Evolutionary conservation across 2,329 filamentous ascomycete species (phyloP), one percentile per base, ranked within the genome.

Genomic region (Penicillium decumbens): DNA sequence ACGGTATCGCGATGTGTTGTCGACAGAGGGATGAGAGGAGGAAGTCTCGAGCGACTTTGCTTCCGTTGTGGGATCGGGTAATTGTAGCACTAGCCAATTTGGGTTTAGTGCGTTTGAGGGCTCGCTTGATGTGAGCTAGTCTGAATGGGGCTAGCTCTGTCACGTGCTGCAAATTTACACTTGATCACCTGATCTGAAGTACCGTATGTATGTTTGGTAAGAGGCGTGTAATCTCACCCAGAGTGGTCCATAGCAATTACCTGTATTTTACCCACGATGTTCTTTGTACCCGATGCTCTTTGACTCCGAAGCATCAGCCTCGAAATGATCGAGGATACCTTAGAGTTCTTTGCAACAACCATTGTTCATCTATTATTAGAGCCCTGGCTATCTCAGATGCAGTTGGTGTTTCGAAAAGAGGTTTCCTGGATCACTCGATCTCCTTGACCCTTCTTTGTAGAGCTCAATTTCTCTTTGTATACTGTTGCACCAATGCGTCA

Each of bases 21-120:
- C 68, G 70, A 68, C 68, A 64, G 60, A 68, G 63, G 63, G 61
- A 64, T 69, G 65, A 62, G 64, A 63, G 59, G 55, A 68, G 57
- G 62, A 69, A 68, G 65, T 65, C 64, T 60, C 58, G 55, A 57
- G 54, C 56, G 56, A 66, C 62, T 69, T 68, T 65, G 63, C 63
- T 66, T 48, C 58, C 63, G 62, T 69, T 71, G 68, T 71, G 68
- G 67, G 68, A 71, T 70, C 65, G 64, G 64, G 59, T 67, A 67
- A 67, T 58, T 58, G 52, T 49, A 12, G 40, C 56, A 37, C 68
- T 71, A 71, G 45, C 68, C 60, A 0, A 0, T 32, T 60, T 41
- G 6, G 65, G 65, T 38, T 57, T 62, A 49, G 60, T 57, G 56
- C 30, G 45, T n/a, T 35, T 32, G 51, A 65, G 66, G 65, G 65